Evolutionary conservation across 2,329 filamentous ascomycete species (phyloP).

Genomic region (Sporothrix phasma): DNA sequence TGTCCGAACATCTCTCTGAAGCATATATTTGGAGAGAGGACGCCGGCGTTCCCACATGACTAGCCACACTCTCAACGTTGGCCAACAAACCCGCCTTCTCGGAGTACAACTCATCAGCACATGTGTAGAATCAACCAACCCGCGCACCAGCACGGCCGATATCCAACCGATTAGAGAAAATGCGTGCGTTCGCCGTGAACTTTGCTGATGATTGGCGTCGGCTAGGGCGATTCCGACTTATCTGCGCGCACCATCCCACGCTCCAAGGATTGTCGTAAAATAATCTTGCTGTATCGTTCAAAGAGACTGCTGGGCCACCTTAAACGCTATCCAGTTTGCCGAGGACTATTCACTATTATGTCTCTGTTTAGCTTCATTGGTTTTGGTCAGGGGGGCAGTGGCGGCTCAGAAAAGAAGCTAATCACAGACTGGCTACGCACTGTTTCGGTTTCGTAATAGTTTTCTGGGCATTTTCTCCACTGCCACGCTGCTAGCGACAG

Average conservation of each 20-base stretch:
- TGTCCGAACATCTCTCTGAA: slow-evolving; percentile 72
- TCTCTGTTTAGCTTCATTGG: background rate
- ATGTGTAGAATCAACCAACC: slow-evolving; percentile 76
- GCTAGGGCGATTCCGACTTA: slow-evolving; percentile 64
- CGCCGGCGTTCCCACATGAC: slow-evolving; percentile 73
- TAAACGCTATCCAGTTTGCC: slow-evolving; percentile 9
- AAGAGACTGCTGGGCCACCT: slow-evolving; percentile 50
- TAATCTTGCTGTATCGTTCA: slow-evolving; percentile 61
- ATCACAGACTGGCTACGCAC: slow-evolving; percentile 28
- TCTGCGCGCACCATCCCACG: slow-evolving; percentile 67
- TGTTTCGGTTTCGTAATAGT: slow-evolving; percentile 38
- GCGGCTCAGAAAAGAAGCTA: background rate
- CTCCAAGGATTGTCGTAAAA: slow-evolving; percentile 80
- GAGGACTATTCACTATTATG: slow-evolving; percentile 10
- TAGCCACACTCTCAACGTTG: slow-evolving; percentile 75
- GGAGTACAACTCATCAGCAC: slow-evolving; percentile 66
- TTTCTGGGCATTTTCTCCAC: slow-evolving; percentile 60
- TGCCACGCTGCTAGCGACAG: slow-evolving; percentile 68
- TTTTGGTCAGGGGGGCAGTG: too few species aligned
- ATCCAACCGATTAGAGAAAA: slow-evolving; percentile 75
- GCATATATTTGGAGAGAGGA: slow-evolving; percentile 59
- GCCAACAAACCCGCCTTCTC: slow-evolving; percentile 75
- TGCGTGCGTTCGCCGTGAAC: slow-evolving; percentile 72
- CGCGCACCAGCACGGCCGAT: slow-evolving; percentile 73
- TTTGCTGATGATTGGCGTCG: slow-evolving; percentile 70